Evolutionary conservation across 768 basidiomycete genomes (phyloP).

Genomic region (Phanerodontia chrysosporium): DNA sequence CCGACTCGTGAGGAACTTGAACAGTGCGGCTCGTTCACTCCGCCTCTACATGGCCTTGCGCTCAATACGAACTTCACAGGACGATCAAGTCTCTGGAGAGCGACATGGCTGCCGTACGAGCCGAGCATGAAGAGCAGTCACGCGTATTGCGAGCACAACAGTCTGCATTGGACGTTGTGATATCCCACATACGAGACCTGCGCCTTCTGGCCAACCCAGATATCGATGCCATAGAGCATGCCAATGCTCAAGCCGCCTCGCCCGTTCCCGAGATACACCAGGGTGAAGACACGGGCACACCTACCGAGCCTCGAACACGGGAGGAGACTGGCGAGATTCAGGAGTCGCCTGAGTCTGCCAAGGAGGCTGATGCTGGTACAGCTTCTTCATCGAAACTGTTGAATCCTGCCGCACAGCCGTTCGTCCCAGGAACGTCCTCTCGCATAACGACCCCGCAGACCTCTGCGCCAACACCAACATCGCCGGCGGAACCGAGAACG

Average conservation of each 20-base stretch:
- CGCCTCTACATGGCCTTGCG: neutral
- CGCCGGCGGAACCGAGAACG: slow-evolving; percentile 4
- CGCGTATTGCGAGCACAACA: slow-evolving; percentile 67
- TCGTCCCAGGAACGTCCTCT: slow-evolving; percentile 21
- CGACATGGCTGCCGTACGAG: slow-evolving; percentile 70
- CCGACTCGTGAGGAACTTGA: slow-evolving; percentile 75
- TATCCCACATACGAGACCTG: slow-evolving; percentile 56
- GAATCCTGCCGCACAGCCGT: slow-evolving; percentile 30
- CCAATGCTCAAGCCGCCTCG: slow-evolving; percentile 43
- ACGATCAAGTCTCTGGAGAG: slow-evolving; percentile 67
- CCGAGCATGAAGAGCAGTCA: slow-evolving; percentile 72
- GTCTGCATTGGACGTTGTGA: slow-evolving; percentile 58
- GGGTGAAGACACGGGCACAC: slow-evolving; percentile 15
- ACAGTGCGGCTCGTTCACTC: slow-evolving; percentile 44
- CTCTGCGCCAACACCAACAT: slow-evolving; percentile 11
- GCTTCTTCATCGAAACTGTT: slow-evolving; percentile 29
- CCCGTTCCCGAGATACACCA: slow-evolving; percentile 41
- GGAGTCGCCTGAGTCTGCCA: slow-evolving; percentile 41
- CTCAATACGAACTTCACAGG: slow-evolving; percentile 33
- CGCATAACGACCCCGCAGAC: slow-evolving; percentile 25
- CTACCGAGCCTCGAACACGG: slow-evolving; percentile 17
- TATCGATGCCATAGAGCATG: slow-evolving; percentile 38
- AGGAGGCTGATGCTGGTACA: slow-evolving; percentile 33
- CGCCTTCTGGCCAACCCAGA: slow-evolving; percentile 67
- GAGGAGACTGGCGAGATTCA: slow-evolving; percentile 29